phyloP scores from a whole-genome alignment of 768 basidiomycete genomes.

The Pisolithus marmoratus region DNA sequence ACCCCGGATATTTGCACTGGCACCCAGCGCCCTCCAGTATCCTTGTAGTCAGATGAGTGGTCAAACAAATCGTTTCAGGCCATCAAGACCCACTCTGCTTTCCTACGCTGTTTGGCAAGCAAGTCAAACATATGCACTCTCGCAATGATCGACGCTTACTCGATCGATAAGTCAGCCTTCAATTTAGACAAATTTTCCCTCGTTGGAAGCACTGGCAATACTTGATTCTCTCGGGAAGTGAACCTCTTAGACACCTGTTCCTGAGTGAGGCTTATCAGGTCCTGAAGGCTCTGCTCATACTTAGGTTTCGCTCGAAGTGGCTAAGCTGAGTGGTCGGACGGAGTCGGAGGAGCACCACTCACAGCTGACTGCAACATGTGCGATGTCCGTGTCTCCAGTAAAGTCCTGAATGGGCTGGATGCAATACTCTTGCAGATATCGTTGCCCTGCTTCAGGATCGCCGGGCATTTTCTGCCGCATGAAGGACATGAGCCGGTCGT shows the following conservation, averaged over 20 bases:
- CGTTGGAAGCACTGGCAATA: not conserved
- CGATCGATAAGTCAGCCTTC: slow-evolving; percentile 1
- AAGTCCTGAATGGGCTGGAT: not conserved
- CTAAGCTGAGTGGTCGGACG: no score
- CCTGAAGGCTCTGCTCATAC: not conserved
- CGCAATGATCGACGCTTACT: not conserved
- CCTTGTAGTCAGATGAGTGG: not conserved
- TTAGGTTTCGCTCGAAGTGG: not conserved
- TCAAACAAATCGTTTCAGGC: no score
- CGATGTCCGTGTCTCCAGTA: not conserved
- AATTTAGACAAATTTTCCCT: not conserved
- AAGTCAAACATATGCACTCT: not conserved
- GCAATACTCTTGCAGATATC: not conserved
- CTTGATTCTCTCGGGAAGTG: not conserved
- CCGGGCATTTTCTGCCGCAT: not conserved
- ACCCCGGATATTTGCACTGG: slow-evolving; percentile 8
- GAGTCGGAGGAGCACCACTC: no score
- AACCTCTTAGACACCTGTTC: no score
- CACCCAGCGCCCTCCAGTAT: slow-evolving; percentile 14
- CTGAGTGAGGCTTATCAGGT: not conserved
- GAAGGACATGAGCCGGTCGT: not conserved
- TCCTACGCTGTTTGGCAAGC: not conserved
- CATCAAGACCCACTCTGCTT: slow-evolving; percentile 1
- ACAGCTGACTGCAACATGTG: not conserved
- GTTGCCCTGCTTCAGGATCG: not conserved